These are phyloP conservation scores for Vigna hirtella DNA, from an alignment of 306 rosid genomes.

Conservation along the genomic window DNA sequence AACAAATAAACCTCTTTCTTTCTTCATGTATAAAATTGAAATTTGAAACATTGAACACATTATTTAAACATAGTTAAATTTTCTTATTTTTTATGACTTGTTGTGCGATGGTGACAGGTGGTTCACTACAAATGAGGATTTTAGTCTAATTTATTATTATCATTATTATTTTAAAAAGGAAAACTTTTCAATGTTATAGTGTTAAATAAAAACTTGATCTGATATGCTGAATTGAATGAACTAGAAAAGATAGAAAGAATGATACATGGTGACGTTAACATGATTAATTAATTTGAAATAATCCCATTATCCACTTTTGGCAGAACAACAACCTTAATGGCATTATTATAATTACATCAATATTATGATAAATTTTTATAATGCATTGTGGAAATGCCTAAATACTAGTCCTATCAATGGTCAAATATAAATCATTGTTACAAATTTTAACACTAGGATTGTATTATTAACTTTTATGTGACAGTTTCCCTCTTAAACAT, in stretches of 20 bases:
- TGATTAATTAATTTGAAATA: slow-evolving; percentile 6
- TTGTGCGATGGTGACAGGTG: no score
- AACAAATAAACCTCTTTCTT: no score
- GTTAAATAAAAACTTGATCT: neutral
- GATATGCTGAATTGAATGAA: neutral
- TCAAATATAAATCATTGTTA: neutral
- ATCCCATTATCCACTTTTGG: neutral
- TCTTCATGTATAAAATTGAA: no score
- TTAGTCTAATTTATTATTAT: no score
- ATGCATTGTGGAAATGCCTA: neutral
- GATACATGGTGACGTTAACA: neutral
- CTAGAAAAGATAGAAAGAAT: neutral
- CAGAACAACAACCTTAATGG: neutral
- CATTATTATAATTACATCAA: neutral
- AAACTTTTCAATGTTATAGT: no score
- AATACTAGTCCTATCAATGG: neutral
- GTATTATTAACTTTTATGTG: neutral
- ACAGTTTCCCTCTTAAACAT: neutral
- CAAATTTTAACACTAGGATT: neutral
- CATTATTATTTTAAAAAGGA: no score
- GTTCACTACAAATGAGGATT: no score
- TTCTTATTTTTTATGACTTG: no score
- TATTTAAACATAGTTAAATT: no score
- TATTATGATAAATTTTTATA: neutral
- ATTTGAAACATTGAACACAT: no score